Evolutionary conservation across 2,329 filamentous ascomycete genomes (phyloP).

Genomic region (Aurifilum marmelostoma): DNA sequence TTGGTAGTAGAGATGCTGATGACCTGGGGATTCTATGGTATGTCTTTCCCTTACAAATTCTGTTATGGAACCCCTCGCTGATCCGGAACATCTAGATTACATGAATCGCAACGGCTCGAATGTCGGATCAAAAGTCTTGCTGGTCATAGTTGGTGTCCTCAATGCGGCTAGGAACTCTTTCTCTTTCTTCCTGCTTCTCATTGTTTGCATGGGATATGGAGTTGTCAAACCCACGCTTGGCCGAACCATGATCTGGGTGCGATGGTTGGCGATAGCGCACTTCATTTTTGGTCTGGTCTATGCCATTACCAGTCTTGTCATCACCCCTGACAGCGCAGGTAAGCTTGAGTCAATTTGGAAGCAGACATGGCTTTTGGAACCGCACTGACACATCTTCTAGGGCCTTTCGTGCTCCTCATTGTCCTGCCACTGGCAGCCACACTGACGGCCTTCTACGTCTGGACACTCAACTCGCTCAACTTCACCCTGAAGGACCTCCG

Average conservation of each 20-base stretch:
- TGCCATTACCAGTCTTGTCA: constrained; percentile 82
- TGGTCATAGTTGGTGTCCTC: constrained; percentile 88
- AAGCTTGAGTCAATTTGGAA: constrained; percentile 36
- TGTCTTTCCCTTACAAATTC: constrained; percentile 31
- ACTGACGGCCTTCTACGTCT: constrained; percentile 95
- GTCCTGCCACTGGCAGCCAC: constrained; percentile 91
- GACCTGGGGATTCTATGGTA: constrained; percentile 97
- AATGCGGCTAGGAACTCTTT: constrained; percentile 96
- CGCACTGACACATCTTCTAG: constrained; percentile 43
- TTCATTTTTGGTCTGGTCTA: constrained; percentile 96
- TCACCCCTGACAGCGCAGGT: constrained; percentile 85
- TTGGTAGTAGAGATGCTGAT: constrained; percentile 95
- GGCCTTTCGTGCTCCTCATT: constrained; percentile 87
- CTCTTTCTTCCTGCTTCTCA: constrained; percentile 95
- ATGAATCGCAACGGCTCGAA: constrained; percentile 89
- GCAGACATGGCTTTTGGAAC: background rate
- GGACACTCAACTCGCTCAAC: constrained; percentile 95
- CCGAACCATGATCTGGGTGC: constrained; percentile 91
- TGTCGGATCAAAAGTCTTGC: constrained; percentile 77
- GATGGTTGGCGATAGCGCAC: constrained; percentile 86
- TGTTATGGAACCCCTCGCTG: background rate
- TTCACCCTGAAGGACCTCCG: constrained; percentile 94
- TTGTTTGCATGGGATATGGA: constrained; percentile 99
- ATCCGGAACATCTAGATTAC: constrained; percentile 64
- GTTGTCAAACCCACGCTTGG: constrained; percentile 94